A percentile compares a stretch with the other conserved stretches of the same genome.
These are phyloP conservation scores for Talaromyces nanjingensis DNA, from an alignment of 495 filamentous ascomycete genomes.

Conservation along the genomic window DNA sequence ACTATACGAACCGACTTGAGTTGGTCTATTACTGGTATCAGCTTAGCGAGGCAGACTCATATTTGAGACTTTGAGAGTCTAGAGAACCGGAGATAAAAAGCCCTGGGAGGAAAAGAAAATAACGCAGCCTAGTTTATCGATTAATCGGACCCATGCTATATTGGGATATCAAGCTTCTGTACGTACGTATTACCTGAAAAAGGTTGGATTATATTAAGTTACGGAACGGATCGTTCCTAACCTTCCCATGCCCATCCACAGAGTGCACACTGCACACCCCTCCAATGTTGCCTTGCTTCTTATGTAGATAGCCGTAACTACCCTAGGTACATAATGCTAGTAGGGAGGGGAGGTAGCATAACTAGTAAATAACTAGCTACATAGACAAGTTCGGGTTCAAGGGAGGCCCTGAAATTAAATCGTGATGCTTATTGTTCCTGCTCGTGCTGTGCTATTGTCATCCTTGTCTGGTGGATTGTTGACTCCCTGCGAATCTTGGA, in stretches of 20 bases:
- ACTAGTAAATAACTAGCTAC: background rate
- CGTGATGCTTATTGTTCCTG: background rate
- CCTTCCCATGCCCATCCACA: background rate
- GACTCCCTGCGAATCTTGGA: background rate
- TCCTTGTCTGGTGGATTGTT: background rate
- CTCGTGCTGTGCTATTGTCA: background rate
- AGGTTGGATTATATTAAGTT: background rate
- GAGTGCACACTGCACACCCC: background rate
- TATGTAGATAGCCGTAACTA: background rate
- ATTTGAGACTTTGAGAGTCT: background rate
- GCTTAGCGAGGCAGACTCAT: background rate
- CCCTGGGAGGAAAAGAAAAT: background rate
- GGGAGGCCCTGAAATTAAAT: background rate
- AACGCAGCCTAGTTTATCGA: background rate
- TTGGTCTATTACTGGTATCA: background rate
- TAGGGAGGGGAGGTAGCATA: background rate
- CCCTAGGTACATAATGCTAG: background rate
- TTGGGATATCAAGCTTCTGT: background rate
- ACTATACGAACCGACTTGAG: background rate
- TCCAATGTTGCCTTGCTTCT: background rate
- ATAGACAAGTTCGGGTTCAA: background rate
- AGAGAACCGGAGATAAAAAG: background rate
- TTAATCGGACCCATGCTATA: background rate
- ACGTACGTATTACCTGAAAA: background rate
- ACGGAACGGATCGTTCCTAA: slow-evolving; percentile 3